Evolutionary conservation across 768 basidiomycete genomes (phyloP).

Genomic region (Hypholoma fasciculare): DNA sequence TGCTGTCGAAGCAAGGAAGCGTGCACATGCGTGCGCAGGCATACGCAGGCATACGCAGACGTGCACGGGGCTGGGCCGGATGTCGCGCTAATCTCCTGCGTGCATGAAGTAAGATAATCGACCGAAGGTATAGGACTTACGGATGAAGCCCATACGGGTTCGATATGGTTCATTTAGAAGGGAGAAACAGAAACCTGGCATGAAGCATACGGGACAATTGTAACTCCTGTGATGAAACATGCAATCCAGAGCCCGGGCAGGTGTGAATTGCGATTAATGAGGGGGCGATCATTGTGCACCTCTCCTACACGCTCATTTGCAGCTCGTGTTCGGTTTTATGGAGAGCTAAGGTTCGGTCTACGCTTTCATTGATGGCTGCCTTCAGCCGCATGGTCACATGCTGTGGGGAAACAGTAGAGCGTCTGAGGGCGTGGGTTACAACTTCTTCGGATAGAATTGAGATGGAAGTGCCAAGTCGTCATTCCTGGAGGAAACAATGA

Average conservation of each 20-base stretch:
- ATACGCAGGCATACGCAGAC: slow-evolving; percentile 2
- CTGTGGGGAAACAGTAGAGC: slow-evolving; percentile 1
- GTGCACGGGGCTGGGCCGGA: not conserved
- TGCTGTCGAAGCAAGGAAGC: slow-evolving; percentile 16
- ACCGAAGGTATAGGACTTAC: slow-evolving; percentile 6
- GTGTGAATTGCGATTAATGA: slow-evolving; percentile 3
- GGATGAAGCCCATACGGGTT: slow-evolving; percentile 1
- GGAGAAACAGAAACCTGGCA: slow-evolving; percentile 5
- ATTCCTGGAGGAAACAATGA: slow-evolving; percentile 18
- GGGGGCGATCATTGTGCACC: slow-evolving; percentile 1
- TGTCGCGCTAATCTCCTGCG: slow-evolving; percentile 6
- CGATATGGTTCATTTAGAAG: slow-evolving; percentile 6
- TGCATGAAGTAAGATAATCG: slow-evolving; percentile 16
- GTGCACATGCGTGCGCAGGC: slow-evolving; percentile 8
- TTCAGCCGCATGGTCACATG: slow-evolving; percentile 14
- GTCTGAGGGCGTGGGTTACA: not conserved
- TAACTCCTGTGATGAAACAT: slow-evolving; percentile 21
- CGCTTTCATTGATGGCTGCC: slow-evolving; percentile 19
- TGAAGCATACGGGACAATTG: slow-evolving; percentile 13
- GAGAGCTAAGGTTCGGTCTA: slow-evolving; percentile 3
- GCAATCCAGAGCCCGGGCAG: slow-evolving; percentile 5
- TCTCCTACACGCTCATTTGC: slow-evolving; percentile 4
- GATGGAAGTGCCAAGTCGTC: not conserved
- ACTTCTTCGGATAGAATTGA: not conserved
- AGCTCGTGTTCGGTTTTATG: slow-evolving; percentile 12